Evolutionary conservation across 108 stramenopile genomes (phyloP).

Genomic region (Fragilariopsis cylindrus): DNA sequence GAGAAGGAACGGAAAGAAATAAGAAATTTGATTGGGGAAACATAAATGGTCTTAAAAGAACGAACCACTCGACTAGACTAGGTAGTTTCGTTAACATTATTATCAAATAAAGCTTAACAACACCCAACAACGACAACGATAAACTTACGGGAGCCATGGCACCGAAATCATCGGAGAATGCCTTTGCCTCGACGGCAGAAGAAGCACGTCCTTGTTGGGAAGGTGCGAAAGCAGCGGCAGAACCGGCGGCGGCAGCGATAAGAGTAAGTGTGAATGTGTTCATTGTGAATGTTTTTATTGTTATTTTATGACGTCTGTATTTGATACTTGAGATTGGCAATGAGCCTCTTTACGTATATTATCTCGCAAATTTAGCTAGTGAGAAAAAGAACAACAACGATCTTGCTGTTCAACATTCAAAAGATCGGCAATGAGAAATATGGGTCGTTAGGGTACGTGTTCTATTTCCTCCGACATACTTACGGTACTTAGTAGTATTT

Average conservation of each 20-base stretch:
- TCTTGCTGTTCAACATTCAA: too few relatives aligned
- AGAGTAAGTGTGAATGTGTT: not conserved
- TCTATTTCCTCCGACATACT: too few relatives aligned
- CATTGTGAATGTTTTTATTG: not conserved
- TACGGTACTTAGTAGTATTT: too few relatives aligned
- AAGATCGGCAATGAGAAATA: too few relatives aligned
- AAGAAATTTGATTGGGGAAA: not conserved
- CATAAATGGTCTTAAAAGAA: not conserved
- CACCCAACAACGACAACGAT: not conserved
- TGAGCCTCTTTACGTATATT: not conserved
- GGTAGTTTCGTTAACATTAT: not conserved
- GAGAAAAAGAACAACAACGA: too few relatives aligned
- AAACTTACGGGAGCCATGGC: conserved; percentile 69
- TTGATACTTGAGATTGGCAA: not conserved
- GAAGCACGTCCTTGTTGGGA: conserved; percentile 21
- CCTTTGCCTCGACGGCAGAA: conserved; percentile 46
- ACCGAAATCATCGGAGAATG: conserved; percentile 76
- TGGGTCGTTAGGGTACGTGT: too few relatives aligned
- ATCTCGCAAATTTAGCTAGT: not conserved
- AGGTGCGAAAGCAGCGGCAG: conserved; percentile 53
- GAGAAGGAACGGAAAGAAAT: not conserved
- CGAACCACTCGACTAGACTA: not conserved
- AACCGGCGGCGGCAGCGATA: conserved; percentile 49
- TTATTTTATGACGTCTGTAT: not conserved
- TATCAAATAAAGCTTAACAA: not conserved